Evolutionary conservation across 768 basidiomycete genomes (phyloP), one percentile per base, ranked within the genome.

Genomic region (Leccinum rimulosum): DNA sequence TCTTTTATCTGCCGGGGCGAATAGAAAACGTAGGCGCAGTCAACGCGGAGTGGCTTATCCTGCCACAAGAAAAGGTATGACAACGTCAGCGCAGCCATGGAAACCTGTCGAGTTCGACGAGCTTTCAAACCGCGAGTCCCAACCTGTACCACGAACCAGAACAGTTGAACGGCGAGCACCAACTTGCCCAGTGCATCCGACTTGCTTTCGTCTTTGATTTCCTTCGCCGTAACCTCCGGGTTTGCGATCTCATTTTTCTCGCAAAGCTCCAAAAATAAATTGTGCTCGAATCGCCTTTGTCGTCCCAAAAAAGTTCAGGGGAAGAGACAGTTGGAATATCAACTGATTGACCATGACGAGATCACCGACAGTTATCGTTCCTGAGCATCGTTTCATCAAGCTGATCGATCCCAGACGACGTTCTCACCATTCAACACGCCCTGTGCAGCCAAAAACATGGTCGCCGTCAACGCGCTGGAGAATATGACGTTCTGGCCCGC

Each of bases 261-360:
- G 35, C 35, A 52, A 36, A 52, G 51, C 22, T 25, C n/a, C n/a
- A 52, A n/a, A 22, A 36, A 52, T 36, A 11, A 35, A 22, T 12
- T 2, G 35, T n/a, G 22, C 19, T 6, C 50, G 4, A 19, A 12
- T n/a, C 0, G 14, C 30, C 12, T 25, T 52, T 3, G 35, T 52
- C 11, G 22, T 25, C 22, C 2, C 22, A 22, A 99, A 77, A 76
- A 99, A 99, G 75, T 98, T 98, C 61, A 99, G 85, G 4, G 97
- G 97, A 33, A 98, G 77, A 0, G 95, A 97, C 0, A 99, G 78
- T 69, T 99, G 97, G 79, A 99, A 99, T 35, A 98, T 94, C 27
- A 99, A 82, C 70, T 98, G 96, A 73, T 99, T 99, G 66, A 97
- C 90, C 96, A 99, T 98, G 65, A 99, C 97, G 14, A 99, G 84